These are phyloP conservation scores for Kalaharituber pfeilii DNA, from an alignment of 2,329 filamentous ascomycete genomes.

Conservation along the genomic window DNA sequence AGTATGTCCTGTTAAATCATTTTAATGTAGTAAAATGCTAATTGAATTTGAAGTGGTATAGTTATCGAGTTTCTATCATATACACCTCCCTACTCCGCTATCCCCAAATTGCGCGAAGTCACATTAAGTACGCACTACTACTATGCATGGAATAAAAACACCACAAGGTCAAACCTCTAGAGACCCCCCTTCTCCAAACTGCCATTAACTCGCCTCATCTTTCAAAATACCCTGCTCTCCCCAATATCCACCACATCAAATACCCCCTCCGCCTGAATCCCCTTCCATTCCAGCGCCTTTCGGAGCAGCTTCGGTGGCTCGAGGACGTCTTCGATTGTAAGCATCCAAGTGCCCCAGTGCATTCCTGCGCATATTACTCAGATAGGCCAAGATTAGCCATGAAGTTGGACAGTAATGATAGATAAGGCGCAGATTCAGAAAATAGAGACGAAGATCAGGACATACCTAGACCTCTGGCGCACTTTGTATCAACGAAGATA, in stretches of 20 bases:
- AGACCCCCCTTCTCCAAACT: too few relatives aligned
- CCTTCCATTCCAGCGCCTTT: conserved; percentile 51
- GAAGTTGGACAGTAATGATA: conserved; percentile 6
- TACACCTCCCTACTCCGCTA: too few relatives aligned
- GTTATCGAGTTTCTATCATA: too few relatives aligned
- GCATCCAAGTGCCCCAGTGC: conserved; percentile 45
- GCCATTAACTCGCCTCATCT: too few relatives aligned
- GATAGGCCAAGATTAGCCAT: conserved; percentile 17
- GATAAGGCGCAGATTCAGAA: conserved; percentile 5
- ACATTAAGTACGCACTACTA: too few relatives aligned
- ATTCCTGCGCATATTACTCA: neutral
- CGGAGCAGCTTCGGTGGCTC: conserved; percentile 61
- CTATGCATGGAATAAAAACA: too few relatives aligned
- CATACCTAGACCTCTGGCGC: conserved; percentile 62
- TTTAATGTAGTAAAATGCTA: too few relatives aligned
- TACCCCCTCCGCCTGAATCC: conserved; percentile 49
- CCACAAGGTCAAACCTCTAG: too few relatives aligned
- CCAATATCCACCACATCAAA: conserved; percentile 77
- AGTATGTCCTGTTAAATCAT: too few relatives aligned
- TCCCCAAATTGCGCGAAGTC: too few relatives aligned
- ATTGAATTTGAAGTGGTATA: too few relatives aligned
- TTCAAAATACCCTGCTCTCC: conserved; percentile 64
- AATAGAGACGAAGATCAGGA: conserved; percentile 38
- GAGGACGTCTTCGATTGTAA: conserved; percentile 69
- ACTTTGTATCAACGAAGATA: conserved; percentile 72